Conservation (phyloP, 768 basidiomycete genomes). For the Collybiopsis luxurians region DNA sequence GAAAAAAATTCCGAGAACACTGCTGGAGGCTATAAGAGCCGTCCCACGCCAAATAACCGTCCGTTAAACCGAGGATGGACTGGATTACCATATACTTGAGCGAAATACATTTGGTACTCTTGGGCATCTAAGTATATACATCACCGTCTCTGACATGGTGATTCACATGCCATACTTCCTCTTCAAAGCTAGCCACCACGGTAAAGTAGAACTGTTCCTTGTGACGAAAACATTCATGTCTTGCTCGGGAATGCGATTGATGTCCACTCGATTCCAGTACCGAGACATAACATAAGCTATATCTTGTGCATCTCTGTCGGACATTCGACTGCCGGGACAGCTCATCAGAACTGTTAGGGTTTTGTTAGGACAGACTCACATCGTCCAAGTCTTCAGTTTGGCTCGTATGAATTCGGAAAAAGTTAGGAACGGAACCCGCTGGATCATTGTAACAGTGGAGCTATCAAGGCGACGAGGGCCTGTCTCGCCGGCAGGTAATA, state of each 20-base stretch:
- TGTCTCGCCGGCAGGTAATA: slow-evolving; percentile 76
- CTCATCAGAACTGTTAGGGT: slow-evolving; percentile 15
- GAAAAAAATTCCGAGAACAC: no score
- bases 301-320: slow-evolving; percentile 74
- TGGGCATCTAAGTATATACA: background rate
- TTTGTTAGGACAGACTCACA: slow-evolving; percentile 43
- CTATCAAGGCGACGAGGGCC: slow-evolving; percentile 74
- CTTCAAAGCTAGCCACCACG: slow-evolving; percentile 74
- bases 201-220: slow-evolving; percentile 54
- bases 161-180: slow-evolving; percentile 55
- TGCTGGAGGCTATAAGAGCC: no score
- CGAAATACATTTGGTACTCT: background rate
- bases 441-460: slow-evolving; percentile 64
- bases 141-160: background rate
- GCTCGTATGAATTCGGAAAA: slow-evolving; percentile 84
- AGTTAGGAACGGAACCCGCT: slow-evolving; percentile 77
- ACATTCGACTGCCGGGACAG: slow-evolving; percentile 50
- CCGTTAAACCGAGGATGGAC: no score
- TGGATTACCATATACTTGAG: no score
- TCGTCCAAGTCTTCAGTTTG: slow-evolving; percentile 80
- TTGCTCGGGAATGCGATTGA: slow-evolving; percentile 82
- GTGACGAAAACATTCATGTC: slow-evolving; percentile 80
- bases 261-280: slow-evolving; percentile 81
- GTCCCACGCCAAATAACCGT: no score
- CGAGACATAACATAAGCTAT: slow-evolving; percentile 67